Conservation (phyloP, 192 early-diverging fungal genomes). For the Mortierella antarctica region DNA sequence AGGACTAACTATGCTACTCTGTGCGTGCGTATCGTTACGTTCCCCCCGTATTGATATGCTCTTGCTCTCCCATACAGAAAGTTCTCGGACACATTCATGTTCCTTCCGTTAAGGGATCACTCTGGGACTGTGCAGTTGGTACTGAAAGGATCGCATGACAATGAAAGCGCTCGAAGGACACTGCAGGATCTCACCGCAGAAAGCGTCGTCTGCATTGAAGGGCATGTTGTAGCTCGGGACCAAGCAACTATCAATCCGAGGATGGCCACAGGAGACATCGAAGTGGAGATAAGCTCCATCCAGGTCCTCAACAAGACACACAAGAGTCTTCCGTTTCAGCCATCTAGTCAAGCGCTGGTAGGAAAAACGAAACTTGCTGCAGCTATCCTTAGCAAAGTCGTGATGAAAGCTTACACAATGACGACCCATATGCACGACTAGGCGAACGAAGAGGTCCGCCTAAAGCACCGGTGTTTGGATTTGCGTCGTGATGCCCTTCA, state of each 20-base stretch:
- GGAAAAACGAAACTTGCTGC: conserved; percentile 17
- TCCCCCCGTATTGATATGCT: background rate
- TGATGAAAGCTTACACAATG: background rate
- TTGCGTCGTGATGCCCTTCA: conserved; percentile 83
- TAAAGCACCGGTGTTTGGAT: conserved; percentile 84
- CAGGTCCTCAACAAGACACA: conserved; percentile 77
- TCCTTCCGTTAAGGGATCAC: conserved; percentile 83
- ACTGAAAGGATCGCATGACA: conserved; percentile 39
- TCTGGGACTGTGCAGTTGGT: conserved; percentile 83
- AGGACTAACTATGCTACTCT: background rate
- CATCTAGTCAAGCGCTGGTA: conserved; percentile 62
- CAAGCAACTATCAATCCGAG: conserved; percentile 57
- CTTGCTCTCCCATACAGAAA: conserved; percentile 53
- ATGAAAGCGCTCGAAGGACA: conserved; percentile 29
- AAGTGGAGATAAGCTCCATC: conserved; percentile 71
- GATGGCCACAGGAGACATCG: conserved; percentile 72
- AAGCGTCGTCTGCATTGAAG: conserved; percentile 76
- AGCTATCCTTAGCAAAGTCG: too few species aligned
- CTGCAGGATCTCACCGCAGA: conserved; percentile 73
- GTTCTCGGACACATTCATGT: conserved; percentile 77
- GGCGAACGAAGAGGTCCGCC: conserved; percentile 81
- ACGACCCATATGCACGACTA: conserved; percentile 36
- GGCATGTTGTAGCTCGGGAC: conserved; percentile 70
- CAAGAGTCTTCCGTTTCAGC: conserved; percentile 69
- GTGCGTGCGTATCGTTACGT: background rate